Base-by-base conservation (phyloP, 1,284 basidiomycete genomes). In the Heliocybe sulcata region DNA sequence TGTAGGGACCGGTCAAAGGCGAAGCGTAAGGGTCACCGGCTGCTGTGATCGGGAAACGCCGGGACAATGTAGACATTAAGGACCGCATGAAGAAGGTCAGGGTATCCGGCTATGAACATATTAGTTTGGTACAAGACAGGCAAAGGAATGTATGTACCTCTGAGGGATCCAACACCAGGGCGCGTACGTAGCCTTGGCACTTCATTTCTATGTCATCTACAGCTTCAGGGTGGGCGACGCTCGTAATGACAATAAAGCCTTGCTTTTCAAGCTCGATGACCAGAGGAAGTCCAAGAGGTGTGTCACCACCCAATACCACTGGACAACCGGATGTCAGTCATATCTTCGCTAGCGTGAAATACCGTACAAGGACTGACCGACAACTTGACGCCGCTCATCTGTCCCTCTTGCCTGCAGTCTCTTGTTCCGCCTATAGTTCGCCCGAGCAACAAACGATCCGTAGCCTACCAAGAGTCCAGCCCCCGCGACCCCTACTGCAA, bases 271-370 rank as follows among this genome's bases (percentile, higher is more conserved):
- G 73, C 57, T 86, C 83, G 52, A 79, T 65, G 53, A 91, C 82
- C 51, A 93, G 68, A 14, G 90, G 83, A 19, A 81, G 72, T 11
- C 82, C 89, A 51, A 86, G 74, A 0, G 84, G 80, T 27, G 78
- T 75, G 63, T 93, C 90, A 19, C 84, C 90, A 42, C 91, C 91
- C 49, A 93, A 77, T 22, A 93, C 78, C 50, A 92, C 90, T 91
- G 63, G 3, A 26, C 16, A 53, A 55, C 48, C 53, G 49, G 11
- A 20, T n/a, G 45, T 59, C 25, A 23, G 52, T 47, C 42, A 27
- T 49, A 38, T 33, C 11, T 38, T 20, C 6, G 4, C 6, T 25
- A 11, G 47, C 27, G 12, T 49, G 11, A 23, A 51, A 23, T 35
- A 25, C 16, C 3, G 33, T 49, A 26, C 9, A 26, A 51, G 20